Conservation (phyloP, 2,329 filamentous ascomycete genomes). For the Aspergillus ruber region DNA sequence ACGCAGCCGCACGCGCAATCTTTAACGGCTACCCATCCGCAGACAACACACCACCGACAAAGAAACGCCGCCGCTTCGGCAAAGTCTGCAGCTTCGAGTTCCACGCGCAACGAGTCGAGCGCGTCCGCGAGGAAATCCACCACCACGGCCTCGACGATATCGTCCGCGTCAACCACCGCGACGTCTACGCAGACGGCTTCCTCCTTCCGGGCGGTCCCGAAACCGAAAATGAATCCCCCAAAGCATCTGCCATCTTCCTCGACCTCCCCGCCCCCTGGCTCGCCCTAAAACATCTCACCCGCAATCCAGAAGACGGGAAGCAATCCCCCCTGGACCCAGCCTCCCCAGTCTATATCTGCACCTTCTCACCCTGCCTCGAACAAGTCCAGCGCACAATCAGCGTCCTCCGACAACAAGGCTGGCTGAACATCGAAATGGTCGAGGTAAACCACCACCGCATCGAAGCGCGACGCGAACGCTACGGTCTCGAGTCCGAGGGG, state of each 20-base stretch:
- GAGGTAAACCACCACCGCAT: slow-evolving; percentile 75
- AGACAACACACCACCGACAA: slow-evolving; percentile 3
- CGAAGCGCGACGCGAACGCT: slow-evolving; percentile 73
- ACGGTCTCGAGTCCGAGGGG: slow-evolving; percentile 65
- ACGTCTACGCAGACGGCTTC: slow-evolving; percentile 47
- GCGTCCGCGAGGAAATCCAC: slow-evolving; percentile 37
- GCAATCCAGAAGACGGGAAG: slow-evolving; percentile 25
- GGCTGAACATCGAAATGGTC: slow-evolving; percentile 90
- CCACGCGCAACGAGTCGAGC: slow-evolving; percentile 38
- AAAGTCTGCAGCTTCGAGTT: slow-evolving; percentile 48
- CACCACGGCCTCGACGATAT: slow-evolving; percentile 40
- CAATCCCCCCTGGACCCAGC: slow-evolving; percentile 60
- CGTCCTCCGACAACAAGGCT: slow-evolving; percentile 70
- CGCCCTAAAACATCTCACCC: slow-evolving; percentile 42
- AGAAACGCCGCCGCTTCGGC: slow-evolving; percentile 28
- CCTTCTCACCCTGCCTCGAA: slow-evolving; percentile 95
- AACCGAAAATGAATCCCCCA: slow-evolving; percentile 31
- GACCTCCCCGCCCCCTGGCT: slow-evolving; percentile 48
- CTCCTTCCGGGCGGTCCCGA: slow-evolving; percentile 28
- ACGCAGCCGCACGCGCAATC: slow-evolving; percentile 44
- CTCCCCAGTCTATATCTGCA: slow-evolving; percentile 74
- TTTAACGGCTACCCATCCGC: slow-evolving; percentile 39
- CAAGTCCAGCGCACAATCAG: slow-evolving; percentile 85
- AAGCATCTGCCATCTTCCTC: slow-evolving; percentile 44
- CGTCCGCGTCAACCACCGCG: slow-evolving; percentile 42